Evolutionary conservation across 164 flowering plant species (phyloP), one percentile per base, ranked within the genome.

Genomic region (Piper longum): DNA sequence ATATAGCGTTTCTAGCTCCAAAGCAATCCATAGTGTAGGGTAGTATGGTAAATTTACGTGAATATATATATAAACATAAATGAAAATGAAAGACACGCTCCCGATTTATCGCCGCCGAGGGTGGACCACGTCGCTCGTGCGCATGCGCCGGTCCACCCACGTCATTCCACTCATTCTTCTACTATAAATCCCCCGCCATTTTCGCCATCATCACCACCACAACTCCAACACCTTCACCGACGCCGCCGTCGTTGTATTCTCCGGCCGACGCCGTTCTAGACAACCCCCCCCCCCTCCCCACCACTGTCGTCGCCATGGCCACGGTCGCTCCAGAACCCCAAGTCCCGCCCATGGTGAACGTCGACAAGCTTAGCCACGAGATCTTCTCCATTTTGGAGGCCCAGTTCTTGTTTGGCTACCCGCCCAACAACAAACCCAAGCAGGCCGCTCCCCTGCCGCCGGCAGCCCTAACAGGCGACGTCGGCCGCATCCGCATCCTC

Each of bases 291-390:
- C 77, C 43, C n/a, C 2, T 11, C 19, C 17, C 17, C 4, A 19
- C 43, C 18, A 0, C 16, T 7, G 1, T 17, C 9, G 59, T 1
- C 4, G 19, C 51, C 18, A 43, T 43, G 44, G 26, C 45, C 18
- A 40, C 56, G 48, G 58, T 11, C 62, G 68, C 65, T 68, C 61
- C 66, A 4, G 65, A 71, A 42, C 79, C 71, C 54, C 76, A 76
- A 75, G 78, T 75, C 41, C 88, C 36, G 36, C 36, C 86, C 14
- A 48, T 1, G 52, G 36, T 26, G 36, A 89, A 85, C 65, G 75
- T 83, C 40, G 91, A 88, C 61, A 88, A 85, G 71, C 81, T 88
- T 43, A 88, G 89, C 73, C 85, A 88, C 75, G 91, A 88, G 67
- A 88, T 88, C 61, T 88, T 85, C 77, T 85, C 91, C 11, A 84